These are phyloP conservation scores for Aspergillus hancockii DNA, from an alignment of 495 filamentous ascomycete species.

Conservation along the genomic window DNA sequence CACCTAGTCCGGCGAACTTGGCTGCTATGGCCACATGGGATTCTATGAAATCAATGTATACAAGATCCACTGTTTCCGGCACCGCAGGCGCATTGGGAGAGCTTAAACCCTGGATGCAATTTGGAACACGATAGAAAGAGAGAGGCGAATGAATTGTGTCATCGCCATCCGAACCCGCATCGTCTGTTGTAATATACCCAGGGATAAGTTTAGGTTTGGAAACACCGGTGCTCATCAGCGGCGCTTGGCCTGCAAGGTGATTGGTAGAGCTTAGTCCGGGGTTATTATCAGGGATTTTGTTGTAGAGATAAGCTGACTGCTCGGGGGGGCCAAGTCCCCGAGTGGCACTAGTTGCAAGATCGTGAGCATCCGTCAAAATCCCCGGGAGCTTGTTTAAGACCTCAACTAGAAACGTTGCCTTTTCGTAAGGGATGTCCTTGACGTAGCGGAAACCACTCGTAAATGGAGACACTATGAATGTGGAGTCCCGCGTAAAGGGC, in stretches of 20 bases:
- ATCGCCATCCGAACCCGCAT: conserved; percentile 82
- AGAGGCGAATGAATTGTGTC: conserved; percentile 82
- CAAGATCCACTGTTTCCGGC: conserved; percentile 76
- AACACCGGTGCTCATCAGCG: conserved; percentile 23
- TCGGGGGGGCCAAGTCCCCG: conserved; percentile 41
- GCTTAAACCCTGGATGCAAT: conserved; percentile 71
- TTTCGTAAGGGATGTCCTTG: conserved; percentile 72
- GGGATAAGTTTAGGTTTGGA: conserved; percentile 51
- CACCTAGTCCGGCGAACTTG: conserved; percentile 60
- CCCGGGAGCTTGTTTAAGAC: conserved; percentile 72
- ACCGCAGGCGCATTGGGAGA: conserved; percentile 43
- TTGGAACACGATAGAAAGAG: conserved; percentile 74
- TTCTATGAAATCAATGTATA: conserved; percentile 91
- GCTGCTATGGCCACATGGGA: conserved; percentile 74
- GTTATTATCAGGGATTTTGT: conserved; percentile 14
- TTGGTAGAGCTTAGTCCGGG: background rate
- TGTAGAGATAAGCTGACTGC: conserved; percentile 26
- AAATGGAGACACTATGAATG: conserved; percentile 87
- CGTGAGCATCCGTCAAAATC: conserved; percentile 43
- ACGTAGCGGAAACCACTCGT: conserved; percentile 76
- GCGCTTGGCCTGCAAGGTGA: conserved; percentile 22
- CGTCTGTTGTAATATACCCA: conserved; percentile 90
- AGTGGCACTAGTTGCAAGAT: conserved; percentile 10
- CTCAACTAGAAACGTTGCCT: conserved; percentile 67
- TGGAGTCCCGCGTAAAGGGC: conserved; percentile 80